Base-by-base conservation (phyloP, 2,329 filamentous ascomycete genomes). In the Paecilomyces niveus region DNA sequence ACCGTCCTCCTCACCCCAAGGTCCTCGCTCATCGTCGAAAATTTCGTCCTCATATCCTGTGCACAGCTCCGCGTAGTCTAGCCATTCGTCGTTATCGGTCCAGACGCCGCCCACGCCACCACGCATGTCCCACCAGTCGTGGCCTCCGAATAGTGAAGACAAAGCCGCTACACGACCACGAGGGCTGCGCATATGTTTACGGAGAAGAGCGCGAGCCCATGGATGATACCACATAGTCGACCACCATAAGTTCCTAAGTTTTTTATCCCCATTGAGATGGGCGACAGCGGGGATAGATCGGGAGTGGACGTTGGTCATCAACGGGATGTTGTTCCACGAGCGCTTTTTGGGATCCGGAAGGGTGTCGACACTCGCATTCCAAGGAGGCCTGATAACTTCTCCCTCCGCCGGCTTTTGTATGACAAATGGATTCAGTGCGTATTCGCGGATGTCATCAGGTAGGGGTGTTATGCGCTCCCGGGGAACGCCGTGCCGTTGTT, bases 101-200 rank as follows among this genome's bases (percentile, higher is more conserved):
- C 82, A 84, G 3, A 82, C 68, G 7, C 81, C 82, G 2, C 81
- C 81, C n/a, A 73, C 74, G 0, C 81, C 81, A 9, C 80, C 81
- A 13, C 80, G 75, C 57, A 72, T 66, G 62, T 83, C 78, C 78
- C 80, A 80, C 67, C 73, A 74, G 0, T 74, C 70, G 54, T 80
- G 74, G 2, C 78, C 80, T 11, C 79, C 80, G 0, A 77, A 70
- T 6, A 77, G 71, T 0, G 76, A 74, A 9, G 73, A 73, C 57
- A 78, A 74, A 13, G 78, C 76, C 0, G 76, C 75, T 31, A 73
- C 68, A 1, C 76, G 63, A 0, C 75, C 76, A 50, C 75, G 76
- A 0, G 76, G 69, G 11, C 69, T 72, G 56, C 80, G 78, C 61
- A 81, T 73, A 62, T 79, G 78, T 59, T 75, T 76, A 53, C 80